Base-by-base conservation (phyloP, 2,329 filamentous ascomycete species). In the Neopestalotiopsis sp. region DNA sequence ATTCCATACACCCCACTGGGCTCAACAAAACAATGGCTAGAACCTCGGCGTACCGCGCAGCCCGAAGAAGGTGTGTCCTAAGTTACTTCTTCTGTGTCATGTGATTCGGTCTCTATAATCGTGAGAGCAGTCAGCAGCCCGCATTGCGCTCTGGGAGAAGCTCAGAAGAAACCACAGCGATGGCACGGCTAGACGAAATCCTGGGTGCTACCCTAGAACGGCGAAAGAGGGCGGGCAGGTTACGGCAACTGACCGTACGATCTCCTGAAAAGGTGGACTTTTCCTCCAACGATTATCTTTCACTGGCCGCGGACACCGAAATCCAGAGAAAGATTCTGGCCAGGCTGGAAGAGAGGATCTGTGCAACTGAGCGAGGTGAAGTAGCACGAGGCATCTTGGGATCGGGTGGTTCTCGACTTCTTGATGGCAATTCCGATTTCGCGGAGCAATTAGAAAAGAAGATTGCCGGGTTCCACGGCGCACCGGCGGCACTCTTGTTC, bases 241-340 rank as follows among this genome's bases (percentile, higher is more conserved):
- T 85, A 7, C 83, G 86, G n/a, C 77, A 75, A 5, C 76, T 88
- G 20, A 86, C 80, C 0, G 77, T 92, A 3, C 88, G 91, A 3
- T 91, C 91, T 0, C 86, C 91, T 1, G 89, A 86, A 24, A 91
- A 89, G 28, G 88, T 90, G 63, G 94, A 97, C 80, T 92, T 97
- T 75, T 91, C 91, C 28, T 95, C 93, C 75, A 91, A 94, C 78
- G 89, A 88, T 67, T 92, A 96, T 77, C 93, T 97, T 69, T 94
- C 94, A 63, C 91, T 95, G 5, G 59, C 61, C 14, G 12, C 61
- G n/a, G 40, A 64, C 24, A 64, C 40, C 9, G 14, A 28, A 24
- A 38, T 64, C 13, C 61, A 64, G 28, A 64, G 40, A 30, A 20
- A 52, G 17, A 64, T 64, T 7, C 12, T 64, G 5, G n/a, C 61